Percentiles rank a stretch among this genome's conserved stretches.
Conservation (phyloP, 108 stramenopile species). For the Phaeodactylum tricornutum region DNA sequence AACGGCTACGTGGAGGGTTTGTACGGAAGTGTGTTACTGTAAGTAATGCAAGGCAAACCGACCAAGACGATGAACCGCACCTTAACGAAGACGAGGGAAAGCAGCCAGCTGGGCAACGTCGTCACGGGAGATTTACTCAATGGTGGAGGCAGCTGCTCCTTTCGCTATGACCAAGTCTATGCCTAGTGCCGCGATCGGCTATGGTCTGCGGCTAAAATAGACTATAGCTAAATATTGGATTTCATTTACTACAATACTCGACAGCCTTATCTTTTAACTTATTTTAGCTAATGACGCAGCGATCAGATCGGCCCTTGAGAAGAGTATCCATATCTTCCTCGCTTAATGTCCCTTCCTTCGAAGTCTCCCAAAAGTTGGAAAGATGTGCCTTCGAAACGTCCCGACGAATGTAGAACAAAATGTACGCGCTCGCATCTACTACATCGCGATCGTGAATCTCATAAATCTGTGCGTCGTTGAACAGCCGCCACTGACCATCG, state of each 20-base stretch:
- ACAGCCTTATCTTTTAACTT: background rate
- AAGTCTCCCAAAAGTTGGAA: conserved; percentile 78
- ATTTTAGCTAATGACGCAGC: conserved; percentile 65
- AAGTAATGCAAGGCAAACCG: too few relatives aligned
- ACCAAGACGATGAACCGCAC: too few relatives aligned
- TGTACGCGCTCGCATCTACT: conserved; percentile 83
- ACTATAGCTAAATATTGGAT: too few relatives aligned
- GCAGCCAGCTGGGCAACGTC: too few relatives aligned
- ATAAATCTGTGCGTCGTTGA: conserved; percentile 83
- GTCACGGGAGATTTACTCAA: background rate
- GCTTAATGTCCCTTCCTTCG: conserved; percentile 54
- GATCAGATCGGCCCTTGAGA: conserved; percentile 50
- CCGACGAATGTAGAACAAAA: conserved; percentile 79
- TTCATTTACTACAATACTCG: too few relatives aligned
- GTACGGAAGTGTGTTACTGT: too few relatives aligned
- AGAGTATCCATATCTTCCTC: conserved; percentile 81
- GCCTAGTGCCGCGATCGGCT: too few relatives aligned
- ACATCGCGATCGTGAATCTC: conserved; percentile 76
- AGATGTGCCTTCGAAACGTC: conserved; percentile 72
- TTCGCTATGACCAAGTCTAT: too few relatives aligned
- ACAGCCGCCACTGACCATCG: conserved; percentile 84
- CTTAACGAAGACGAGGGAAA: background rate
- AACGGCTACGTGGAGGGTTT: background rate
- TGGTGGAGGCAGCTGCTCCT: background rate
- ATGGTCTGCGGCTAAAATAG: too few relatives aligned